phyloP scores from a whole-genome alignment of 805 yeast species.

The Saccharomyces paradoxus region DNA sequence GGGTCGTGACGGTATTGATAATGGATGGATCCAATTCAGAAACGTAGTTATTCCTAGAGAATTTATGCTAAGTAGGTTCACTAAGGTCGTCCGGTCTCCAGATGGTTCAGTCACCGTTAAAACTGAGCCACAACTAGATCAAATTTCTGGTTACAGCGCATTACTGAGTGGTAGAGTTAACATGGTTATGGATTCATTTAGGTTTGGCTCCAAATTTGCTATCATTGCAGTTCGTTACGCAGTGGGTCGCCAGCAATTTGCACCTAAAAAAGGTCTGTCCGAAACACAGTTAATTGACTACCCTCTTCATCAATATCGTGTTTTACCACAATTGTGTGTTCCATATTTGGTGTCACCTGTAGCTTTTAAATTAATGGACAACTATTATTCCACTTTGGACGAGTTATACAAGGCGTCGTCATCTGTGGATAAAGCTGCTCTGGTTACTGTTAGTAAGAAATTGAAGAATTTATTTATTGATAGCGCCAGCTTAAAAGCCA shows the following conservation, averaged over 20 bases:
- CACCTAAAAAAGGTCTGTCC: conserved; percentile 31
- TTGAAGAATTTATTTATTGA: conserved; percentile 74
- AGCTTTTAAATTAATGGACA: conserved; percentile 50
- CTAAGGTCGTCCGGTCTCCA: conserved; percentile 62
- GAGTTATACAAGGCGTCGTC: conserved; percentile 47
- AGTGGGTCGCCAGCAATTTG: conserved; percentile 81
- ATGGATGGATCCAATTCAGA: conserved; percentile 92
- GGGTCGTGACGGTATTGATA: conserved; percentile 94
- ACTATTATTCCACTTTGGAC: conserved; percentile 42
- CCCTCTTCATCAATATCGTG: conserved; percentile 80
- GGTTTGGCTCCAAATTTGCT: conserved; percentile 67
- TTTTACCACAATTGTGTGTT: conserved; percentile 76
- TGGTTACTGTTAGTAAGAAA: conserved; percentile 36
- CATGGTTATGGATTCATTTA: conserved; percentile 80
- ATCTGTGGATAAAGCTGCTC: conserved; percentile 41
- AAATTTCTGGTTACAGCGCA: conserved; percentile 74
- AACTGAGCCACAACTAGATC: conserved; percentile 68
- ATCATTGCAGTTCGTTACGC: conserved; percentile 87
- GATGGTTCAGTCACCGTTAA: conserved; percentile 37
- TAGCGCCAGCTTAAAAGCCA: conserved; percentile 82
- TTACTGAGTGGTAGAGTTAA: conserved; percentile 80
- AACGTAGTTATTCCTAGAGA: conserved; percentile 77
- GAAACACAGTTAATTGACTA: conserved; percentile 70
- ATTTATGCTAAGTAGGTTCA: conserved; percentile 73
- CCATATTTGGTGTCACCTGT: conserved; percentile 70